Evolutionary conservation across 345 rosid species (phyloP), one percentile per base, ranked within the genome.

Genomic region (Citrus cavaleriei): DNA sequence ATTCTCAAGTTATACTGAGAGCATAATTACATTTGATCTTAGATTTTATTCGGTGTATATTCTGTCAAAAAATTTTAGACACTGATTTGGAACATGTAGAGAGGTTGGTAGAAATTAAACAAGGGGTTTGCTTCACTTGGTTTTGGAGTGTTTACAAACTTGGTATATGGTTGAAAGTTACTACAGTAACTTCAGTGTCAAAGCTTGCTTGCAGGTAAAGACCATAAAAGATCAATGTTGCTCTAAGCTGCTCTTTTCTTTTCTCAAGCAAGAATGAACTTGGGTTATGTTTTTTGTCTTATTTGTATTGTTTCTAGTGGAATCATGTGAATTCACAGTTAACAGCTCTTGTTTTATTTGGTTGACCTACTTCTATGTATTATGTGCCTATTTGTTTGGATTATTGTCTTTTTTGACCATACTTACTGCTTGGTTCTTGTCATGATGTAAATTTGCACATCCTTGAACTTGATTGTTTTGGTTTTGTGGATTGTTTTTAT

Each of bases 241-340:
- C 24, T 25, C 9, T 46, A 27, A 49, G 34, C 49, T 28, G 54
- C 14, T 18, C 14, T 5, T 46, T 18, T 70, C 1, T 49, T 24
- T 49, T 35, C 28, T 70, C 13, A 4, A 25, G 57, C 37, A 24
- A 70, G 60, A 69, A 69, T 6, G 10, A 6, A 2, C 35, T 35
- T 67, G 28, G 10, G 14, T 10, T 67, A 35, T 6, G 22, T 68
- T 63, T 63, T 14, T 62, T 62, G 34, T 72, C n/a, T 27, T 37
- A 46, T 22, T 28, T 78, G 34, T 80, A 75, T 28, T 80, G 59
- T 69, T 75, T 35, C 14, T 54, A 63, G 37, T n/a, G 32, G 46
- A 40, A 73, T 75, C 21, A 30, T 30, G 68, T 30, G n/a, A 16
- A 14, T 64, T 64, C 38, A 16, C 34, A 14, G 67, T 5, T 62